These are phyloP conservation scores for Blastobotrys attinorum DNA, from an alignment of 805 yeast genomes.

Conservation along the genomic window DNA sequence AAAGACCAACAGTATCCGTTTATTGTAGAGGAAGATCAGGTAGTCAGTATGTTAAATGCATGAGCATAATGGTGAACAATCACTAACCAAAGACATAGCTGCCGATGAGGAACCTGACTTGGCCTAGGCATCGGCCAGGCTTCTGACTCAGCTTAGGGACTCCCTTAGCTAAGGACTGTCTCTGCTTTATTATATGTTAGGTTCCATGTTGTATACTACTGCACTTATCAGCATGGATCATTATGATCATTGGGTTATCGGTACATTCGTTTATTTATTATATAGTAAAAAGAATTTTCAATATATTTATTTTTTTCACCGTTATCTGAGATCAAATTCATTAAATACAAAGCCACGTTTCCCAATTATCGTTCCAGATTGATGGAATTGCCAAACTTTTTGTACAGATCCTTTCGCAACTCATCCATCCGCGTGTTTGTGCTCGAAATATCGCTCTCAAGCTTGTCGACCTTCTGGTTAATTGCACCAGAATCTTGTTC, in stretches of 20 bases:
- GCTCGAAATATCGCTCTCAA: constrained; percentile 41
- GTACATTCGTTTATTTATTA: background rate
- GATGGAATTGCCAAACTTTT: constrained; percentile 82
- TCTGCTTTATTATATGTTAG: no score
- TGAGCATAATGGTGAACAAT: no score
- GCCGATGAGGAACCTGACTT: no score
- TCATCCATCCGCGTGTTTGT: constrained; percentile 47
- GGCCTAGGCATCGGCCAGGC: no score
- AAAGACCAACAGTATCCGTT: constrained; percentile 31
- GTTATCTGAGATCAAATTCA: no score
- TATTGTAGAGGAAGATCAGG: constrained; percentile 39
- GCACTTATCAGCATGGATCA: constrained; percentile 1
- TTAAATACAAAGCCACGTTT: no score
- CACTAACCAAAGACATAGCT: constrained; percentile 2
- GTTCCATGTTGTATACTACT: no score
- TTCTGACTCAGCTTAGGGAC: no score
- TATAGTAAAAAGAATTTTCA: no score
- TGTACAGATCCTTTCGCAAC: constrained; percentile 70
- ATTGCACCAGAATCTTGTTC: constrained; percentile 53
- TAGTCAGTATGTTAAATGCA: constrained; percentile 26
- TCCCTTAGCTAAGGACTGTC: no score
- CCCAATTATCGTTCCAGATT: constrained; percentile 70
- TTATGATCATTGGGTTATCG: no score
- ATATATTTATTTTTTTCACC: no score
- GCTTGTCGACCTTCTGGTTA: constrained; percentile 39